Evolutionary conservation across 768 basidiomycete genomes (phyloP), one percentile per base, ranked within the genome.

Genomic region (Phaeotremella skinneri): DNA sequence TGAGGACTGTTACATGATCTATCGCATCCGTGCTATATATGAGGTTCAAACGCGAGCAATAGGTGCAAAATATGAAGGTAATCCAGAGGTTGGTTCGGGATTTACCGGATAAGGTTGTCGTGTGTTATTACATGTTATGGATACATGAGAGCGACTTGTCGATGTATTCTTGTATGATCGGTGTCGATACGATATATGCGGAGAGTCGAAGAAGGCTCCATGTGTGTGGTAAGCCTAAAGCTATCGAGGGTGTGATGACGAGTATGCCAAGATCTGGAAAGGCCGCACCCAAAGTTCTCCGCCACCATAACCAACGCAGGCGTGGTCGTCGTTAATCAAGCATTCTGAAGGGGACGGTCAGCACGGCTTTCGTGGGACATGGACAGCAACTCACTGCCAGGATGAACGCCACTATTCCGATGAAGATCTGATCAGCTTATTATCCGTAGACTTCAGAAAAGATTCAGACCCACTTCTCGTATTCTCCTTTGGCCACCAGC

Each of bases 221-320:
- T 37, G 17, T 37, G 34, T 37, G 7, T 37, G 7, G 34, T 7
- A 37, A 7, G 17, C 9, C 17, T 37, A 37, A 17, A 37, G 13
- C 20, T 45, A 45, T 20, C 43, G 43, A 45, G 43, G 43, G 23
- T 45, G 43, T 13, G 43, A 45, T 9, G 43, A 61, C 49, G 54
- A 56, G 49, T 70, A 73, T 2, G 72, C 70, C 13, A 76, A 57
- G 25, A 76, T 52, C 16, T 70, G 56, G 61, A 76, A 76, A 14
- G 72, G 72, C 52, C 72, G 64, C 27, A 76, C 66, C 74, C 74
- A 76, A 17, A 76, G 61, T 59, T 76, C 74, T 9, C 74, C 74
- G 14, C 74, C 74, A 5, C 74, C 74, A 48, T 66, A 76, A 2
- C 74, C 74, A n/a, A 76, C 61, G 55, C 72, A 73, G 17, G 72